phyloP scores from a whole-genome alignment of 2,329 filamentous ascomycete species.

The Fusarium dlaminii region DNA sequence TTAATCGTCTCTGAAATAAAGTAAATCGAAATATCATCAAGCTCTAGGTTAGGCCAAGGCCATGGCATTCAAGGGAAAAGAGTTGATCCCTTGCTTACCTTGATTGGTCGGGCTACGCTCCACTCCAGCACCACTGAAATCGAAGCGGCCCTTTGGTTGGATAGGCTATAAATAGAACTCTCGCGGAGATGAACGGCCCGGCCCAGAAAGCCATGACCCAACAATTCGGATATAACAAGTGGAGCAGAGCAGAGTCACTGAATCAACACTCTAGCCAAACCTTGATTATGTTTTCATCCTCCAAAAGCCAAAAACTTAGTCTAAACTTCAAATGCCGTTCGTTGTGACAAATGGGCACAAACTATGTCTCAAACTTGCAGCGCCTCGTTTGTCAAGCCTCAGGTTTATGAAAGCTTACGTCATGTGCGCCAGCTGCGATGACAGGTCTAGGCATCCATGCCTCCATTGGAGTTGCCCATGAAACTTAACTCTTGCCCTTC shows the following conservation, averaged over 20 bases:
- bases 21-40: too few species aligned
- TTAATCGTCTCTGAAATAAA: not conserved
- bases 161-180: not conserved
- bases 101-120: fast-evolving
- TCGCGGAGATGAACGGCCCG: not conserved
- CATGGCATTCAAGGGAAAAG: not conserved
- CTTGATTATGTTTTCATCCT: not conserved
- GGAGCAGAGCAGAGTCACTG: not conserved
- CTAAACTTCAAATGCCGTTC: not conserved
- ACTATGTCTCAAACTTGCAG: not conserved
- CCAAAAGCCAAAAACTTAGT: not conserved
- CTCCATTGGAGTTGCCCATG: not conserved
- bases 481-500: not conserved
- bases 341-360: fast-evolving
- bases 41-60: not conserved
- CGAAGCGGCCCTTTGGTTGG: fast-evolving
- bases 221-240: not conserved
- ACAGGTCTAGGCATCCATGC: not conserved
- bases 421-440: not conserved
- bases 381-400: not conserved
- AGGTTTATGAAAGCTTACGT: not conserved
- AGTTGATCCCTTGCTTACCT: not conserved
- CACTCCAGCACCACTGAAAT: not conserved
- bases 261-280: not conserved
- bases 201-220: not conserved